phyloP scores from a whole-genome alignment of 2,329 filamentous ascomycete species.

The Pezicula rhizophila region DNA sequence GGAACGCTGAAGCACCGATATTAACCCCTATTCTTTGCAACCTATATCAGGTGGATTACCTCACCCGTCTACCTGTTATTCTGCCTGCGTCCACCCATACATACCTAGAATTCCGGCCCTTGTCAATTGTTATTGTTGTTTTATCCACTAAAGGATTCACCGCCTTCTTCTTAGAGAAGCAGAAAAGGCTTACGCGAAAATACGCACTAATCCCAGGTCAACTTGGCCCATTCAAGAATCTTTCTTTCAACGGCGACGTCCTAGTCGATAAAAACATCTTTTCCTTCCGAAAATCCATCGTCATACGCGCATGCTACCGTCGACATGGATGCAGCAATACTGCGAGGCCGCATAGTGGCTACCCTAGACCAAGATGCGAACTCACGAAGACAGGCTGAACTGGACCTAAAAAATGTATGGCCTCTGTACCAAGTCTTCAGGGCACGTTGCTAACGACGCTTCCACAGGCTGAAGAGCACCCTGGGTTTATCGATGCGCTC shows the following conservation, averaged over 20 bases:
- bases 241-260: not conserved
- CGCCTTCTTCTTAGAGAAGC: conserved; percentile 4
- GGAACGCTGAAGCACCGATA: no score
- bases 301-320: not conserved
- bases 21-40: no score
- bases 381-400: conserved; percentile 68
- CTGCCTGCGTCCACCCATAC: not conserved
- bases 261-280: not conserved
- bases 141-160: not conserved
- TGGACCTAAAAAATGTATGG: conserved; percentile 74
- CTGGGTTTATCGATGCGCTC: conserved; percentile 85
- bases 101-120: not conserved
- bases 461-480: conserved; percentile 75
- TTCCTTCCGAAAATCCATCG: not conserved
- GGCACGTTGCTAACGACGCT: conserved; percentile 12
- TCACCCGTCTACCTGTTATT: no score
- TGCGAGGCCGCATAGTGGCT: conserved; percentile 71
- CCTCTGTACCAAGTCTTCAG: conserved; percentile 11
- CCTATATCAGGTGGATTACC: no score
- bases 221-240: no score
- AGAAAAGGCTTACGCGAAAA: not conserved
- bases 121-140: not conserved
- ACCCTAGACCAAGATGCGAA: conserved; percentile 72
- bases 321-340: conserved; percentile 65
- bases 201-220: no score